Conservation (phyloP, 805 yeast genomes). For the Schizosaccharomyces cryophilus region DNA sequence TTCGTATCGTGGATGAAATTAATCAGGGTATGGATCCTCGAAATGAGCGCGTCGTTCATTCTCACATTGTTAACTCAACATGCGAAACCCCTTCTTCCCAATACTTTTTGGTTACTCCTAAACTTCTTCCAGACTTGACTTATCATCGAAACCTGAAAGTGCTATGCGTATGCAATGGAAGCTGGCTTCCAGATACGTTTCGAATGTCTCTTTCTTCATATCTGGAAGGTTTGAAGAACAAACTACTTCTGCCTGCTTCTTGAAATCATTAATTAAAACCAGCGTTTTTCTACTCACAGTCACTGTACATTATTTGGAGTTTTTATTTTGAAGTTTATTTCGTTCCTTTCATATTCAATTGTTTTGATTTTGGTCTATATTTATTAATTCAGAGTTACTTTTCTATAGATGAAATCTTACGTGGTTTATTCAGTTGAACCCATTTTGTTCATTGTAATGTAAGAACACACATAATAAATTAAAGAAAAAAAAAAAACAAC, state of each 20-base stretch:
- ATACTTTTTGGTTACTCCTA: constrained; percentile 82
- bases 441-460: too few relatives aligned
- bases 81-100: constrained; percentile 44
- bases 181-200: constrained; percentile 7
- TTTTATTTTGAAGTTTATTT: too few relatives aligned
- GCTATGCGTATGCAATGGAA: constrained; percentile 52
- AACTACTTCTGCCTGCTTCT: not conserved
- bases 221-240: not conserved
- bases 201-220: not conserved
- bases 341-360: too few relatives aligned
- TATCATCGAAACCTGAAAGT: constrained; percentile 62
- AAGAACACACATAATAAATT: too few relatives aligned
- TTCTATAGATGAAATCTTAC: too few relatives aligned
- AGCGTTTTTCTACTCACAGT: too few relatives aligned
- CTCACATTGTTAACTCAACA: constrained; percentile 62
- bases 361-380: too few relatives aligned
- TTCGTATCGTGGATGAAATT: constrained; percentile 89
- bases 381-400: too few relatives aligned
- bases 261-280: not conserved
- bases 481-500: too few relatives aligned
- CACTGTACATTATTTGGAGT: too few relatives aligned
- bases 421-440: too few relatives aligned
- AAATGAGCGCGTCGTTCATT: constrained; percentile 71
- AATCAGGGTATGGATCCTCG: constrained; percentile 96
- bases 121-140: constrained; percentile 49